Percentiles rank a stretch among this genome's conserved stretches.
Evolutionary conservation across 345 rosid species (phyloP).

Genomic region (Salix purpurea): DNA sequence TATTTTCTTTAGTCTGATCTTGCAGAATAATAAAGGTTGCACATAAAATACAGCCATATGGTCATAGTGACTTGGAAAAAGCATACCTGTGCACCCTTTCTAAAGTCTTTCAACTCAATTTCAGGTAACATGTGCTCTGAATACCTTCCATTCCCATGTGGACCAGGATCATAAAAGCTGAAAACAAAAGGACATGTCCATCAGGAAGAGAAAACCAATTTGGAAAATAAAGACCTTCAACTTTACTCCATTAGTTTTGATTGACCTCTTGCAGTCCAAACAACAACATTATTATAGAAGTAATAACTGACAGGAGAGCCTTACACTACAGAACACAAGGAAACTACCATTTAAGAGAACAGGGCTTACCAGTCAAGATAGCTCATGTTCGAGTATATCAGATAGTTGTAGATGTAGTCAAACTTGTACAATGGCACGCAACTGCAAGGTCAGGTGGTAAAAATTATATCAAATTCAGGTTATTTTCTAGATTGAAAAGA

Average conservation of each 20-base stretch:
- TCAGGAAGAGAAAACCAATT: slow-evolving; percentile 4
- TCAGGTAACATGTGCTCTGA: slow-evolving; percentile 96
- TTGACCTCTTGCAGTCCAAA: not conserved
- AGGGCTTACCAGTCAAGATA: slow-evolving; percentile 74
- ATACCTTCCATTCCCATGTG: slow-evolving; percentile 97
- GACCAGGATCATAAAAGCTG: slow-evolving; percentile 96
- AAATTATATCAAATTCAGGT: not conserved
- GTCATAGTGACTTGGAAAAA: not conserved
- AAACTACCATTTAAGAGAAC: not conserved
- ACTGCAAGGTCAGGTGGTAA: slow-evolving; percentile 43
- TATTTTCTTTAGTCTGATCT: not conserved
- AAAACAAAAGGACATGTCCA: slow-evolving; percentile 18
- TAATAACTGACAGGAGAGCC: not conserved
- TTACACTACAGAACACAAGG: not conserved
- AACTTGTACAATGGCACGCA: slow-evolving; percentile 88
- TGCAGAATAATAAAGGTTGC: not conserved
- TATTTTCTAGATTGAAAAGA: not conserved
- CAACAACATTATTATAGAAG: not conserved
- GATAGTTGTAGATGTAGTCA: slow-evolving; percentile 80
- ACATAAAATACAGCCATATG: not conserved
- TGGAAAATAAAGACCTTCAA: not conserved
- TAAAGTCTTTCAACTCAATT: slow-evolving; percentile 76
- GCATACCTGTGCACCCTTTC: slow-evolving; percentile 98
- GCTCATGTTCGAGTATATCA: slow-evolving; percentile 80
- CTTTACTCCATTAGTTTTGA: not conserved